phyloP scores from a whole-genome alignment of 257 asterid species.

The Capsicum baccatum region DNA sequence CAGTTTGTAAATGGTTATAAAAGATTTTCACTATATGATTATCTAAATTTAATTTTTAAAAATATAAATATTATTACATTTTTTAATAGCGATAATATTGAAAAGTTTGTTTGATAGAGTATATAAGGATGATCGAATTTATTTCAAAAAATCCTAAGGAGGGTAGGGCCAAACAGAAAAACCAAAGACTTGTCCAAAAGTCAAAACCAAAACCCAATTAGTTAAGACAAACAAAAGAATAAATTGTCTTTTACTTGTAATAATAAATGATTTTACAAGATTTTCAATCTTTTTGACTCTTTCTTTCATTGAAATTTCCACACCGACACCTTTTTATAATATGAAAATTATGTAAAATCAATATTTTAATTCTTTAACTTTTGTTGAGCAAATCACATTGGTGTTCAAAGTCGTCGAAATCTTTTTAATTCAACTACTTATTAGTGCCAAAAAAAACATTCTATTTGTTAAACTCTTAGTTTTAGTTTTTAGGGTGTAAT shows the following conservation, averaged over 20 bases:
- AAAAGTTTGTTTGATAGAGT: no score
- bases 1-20: no score
- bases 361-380: neutral
- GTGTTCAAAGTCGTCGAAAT: neutral
- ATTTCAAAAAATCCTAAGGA: neutral
- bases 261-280: neutral
- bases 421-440: neutral
- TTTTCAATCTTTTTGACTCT: conserved; percentile 12
- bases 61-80: no score
- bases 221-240: conserved; percentile 24
- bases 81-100: no score
- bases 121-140: neutral
- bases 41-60: no score
- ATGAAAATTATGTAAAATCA: neutral
- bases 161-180: conserved; percentile 2
- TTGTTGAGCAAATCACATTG: neutral
- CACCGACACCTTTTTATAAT: conserved; percentile 10
- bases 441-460: neutral
- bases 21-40: no score
- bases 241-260: neutral
- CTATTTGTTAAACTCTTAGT: neutral
- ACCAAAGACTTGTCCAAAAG: neutral
- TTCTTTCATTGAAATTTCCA: neutral
- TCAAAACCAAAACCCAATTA: conserved; percentile 20
- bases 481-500: no score